A percentile compares a stretch with the other conserved stretches of the same genome.
phyloP scores from a whole-genome alignment of 257 asterid genomes.

The Solanum tacnaense region DNA sequence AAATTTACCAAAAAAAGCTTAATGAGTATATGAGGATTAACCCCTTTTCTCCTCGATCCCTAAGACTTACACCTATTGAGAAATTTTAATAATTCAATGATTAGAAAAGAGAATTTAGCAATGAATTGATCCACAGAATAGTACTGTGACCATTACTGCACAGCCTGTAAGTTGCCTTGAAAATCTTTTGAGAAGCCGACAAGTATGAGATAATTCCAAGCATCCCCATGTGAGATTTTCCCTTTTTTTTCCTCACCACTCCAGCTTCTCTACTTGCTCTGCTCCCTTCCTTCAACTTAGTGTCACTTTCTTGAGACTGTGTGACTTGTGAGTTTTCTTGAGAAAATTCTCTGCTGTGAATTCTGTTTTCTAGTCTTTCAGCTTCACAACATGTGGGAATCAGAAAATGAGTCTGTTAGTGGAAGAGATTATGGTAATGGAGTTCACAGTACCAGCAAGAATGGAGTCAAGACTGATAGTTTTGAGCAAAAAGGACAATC shows the following conservation, averaged over 20 bases:
- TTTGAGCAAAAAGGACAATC: constrained; percentile 88
- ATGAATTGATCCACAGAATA: constrained; percentile 19
- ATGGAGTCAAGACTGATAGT: constrained; percentile 62
- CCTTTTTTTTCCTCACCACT: constrained; percentile 12
- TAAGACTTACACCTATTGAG: background rate
- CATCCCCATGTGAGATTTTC: constrained; percentile 61
- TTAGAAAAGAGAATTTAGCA: background rate
- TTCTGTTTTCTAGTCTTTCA: background rate
- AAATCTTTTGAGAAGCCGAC: constrained; percentile 46
- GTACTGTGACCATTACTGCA: constrained; percentile 53
- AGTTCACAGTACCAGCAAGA: constrained; percentile 36
- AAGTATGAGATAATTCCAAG: constrained; percentile 50
- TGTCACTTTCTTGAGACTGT: constrained; percentile 2
- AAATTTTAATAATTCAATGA: background rate
- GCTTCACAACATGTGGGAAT: constrained; percentile 66
- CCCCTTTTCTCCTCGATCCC: background rate
- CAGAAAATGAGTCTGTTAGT: constrained; percentile 55
- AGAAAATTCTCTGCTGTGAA: background rate
- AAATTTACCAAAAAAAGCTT: background rate
- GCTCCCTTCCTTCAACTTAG: background rate
- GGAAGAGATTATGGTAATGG: constrained; percentile 62
- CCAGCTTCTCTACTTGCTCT: constrained; percentile 5
- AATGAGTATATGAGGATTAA: background rate
- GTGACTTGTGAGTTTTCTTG: background rate
- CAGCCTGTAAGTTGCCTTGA: constrained; percentile 58